Percentiles rank a stretch among this genome's conserved stretches.
phyloP scores from a whole-genome alignment of 2,329 filamentous ascomycete species.

The Fusarium udum region DNA sequence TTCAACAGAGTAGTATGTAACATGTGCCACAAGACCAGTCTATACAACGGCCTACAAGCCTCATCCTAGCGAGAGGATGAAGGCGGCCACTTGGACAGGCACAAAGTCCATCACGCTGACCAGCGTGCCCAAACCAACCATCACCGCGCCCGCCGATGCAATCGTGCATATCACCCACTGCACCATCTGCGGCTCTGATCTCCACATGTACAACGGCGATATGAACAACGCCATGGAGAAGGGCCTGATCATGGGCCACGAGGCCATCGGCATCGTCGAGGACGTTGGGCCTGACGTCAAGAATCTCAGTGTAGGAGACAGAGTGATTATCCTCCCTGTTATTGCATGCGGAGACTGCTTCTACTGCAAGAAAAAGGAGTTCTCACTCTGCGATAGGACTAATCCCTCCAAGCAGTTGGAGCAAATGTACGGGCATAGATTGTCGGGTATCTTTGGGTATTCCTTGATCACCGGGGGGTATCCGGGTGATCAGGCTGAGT shows the following conservation, averaged over 20 bases:
- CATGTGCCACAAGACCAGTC: background rate
- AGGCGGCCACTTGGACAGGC: background rate
- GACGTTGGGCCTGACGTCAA: background rate
- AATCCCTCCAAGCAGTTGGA: background rate
- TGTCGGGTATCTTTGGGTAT: constrained; percentile 1
- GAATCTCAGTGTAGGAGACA: background rate
- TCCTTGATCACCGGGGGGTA: constrained; percentile 1
- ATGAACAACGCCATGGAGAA: constrained; percentile 7
- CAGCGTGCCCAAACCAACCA: background rate
- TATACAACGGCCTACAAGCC: background rate
- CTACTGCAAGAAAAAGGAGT: background rate
- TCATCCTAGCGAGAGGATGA: background rate
- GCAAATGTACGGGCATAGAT: background rate
- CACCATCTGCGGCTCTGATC: constrained; percentile 1
- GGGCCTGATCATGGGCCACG: constrained; percentile 3
- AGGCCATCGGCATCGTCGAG: constrained; percentile 4
- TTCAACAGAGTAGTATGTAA: background rate
- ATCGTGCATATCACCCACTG: constrained; percentile 9
- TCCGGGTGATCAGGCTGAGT: background rate
- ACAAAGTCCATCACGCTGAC: background rate
- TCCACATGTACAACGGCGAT: constrained; percentile 3
- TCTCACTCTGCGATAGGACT: background rate
- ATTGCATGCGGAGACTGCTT: background rate
- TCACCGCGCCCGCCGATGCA: background rate
- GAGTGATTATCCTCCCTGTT: background rate